These are phyloP conservation scores for Elymus sibiricus DNA, from an alignment of 176 grass and related monocot species.

Conservation along the genomic window DNA sequence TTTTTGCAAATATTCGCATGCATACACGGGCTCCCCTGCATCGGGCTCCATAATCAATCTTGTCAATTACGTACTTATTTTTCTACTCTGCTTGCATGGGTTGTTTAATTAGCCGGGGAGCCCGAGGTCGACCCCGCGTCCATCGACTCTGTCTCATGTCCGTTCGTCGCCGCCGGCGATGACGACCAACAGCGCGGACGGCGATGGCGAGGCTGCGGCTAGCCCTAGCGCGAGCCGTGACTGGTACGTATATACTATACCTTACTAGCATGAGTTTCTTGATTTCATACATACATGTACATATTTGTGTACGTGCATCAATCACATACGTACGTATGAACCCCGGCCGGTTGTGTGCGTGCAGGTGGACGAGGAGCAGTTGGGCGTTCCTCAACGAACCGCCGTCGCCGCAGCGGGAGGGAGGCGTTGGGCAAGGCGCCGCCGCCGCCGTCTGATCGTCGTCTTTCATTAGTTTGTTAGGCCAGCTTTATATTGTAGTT, in stretches of 20 bases:
- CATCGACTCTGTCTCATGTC: neutral
- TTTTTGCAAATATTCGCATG: no score
- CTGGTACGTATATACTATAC: slow-evolving; percentile 9
- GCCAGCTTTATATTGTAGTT: neutral
- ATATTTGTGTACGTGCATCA: neutral
- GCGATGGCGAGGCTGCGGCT: neutral
- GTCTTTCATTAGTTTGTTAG: neutral
- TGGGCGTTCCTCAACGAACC: slow-evolving; percentile 92
- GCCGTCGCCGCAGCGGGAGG: slow-evolving; percentile 3
- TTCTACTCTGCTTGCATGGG: neutral
- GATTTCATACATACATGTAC: neutral
- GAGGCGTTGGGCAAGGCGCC: slow-evolving; percentile 26
- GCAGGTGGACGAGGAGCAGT: slow-evolving; percentile 83
- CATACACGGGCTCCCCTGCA: no score
- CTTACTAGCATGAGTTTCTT: neutral
- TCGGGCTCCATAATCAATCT: neutral
- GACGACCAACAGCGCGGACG: neutral
- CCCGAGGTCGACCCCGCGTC: neutral
- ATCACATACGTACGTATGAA: no score
- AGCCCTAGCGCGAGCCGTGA: slow-evolving; percentile 54
- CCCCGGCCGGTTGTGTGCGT: neutral
- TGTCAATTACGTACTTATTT: no score
- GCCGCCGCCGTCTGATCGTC: slow-evolving; percentile 17
- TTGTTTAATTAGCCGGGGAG: neutral
- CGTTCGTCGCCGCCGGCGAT: neutral